Base-by-base conservation (phyloP, 2,329 filamentous ascomycete genomes). In the Trichoderma aggressivum region DNA sequence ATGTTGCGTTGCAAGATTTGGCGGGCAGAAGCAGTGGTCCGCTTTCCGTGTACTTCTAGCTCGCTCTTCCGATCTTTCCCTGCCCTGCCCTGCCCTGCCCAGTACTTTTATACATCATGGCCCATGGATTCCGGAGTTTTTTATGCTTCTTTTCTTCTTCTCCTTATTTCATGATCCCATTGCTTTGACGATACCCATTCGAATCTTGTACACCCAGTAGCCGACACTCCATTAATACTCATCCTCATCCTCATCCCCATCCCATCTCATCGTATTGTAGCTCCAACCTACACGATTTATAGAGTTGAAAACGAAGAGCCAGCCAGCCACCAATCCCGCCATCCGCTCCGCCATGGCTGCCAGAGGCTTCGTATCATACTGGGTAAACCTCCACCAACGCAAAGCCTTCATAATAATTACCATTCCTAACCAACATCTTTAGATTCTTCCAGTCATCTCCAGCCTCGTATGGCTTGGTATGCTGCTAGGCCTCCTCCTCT, bases 401-500 rank as follows among this genome's bases (percentile, higher is more conserved):
- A 58, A 18, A 30, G 16, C 55, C 26, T 16, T 32, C 32, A 10
- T 39, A 60, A 68, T 10, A n/a, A 28, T 1, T 16, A 26, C 56
- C 12, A 11, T 59, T 55, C 70, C 34, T 24, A 50, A 34, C 36
- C 14, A 24, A 47, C 30, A 12, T 18, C 7, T 18, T 47, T 34
- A 86, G 91, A 81, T 91, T 71, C 85, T 94, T 39, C 92, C 92
- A 74, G 82, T 94, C 72, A 85, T 94, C 74, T 90, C 91, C 61
- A 87, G 89, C 74, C 76, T 87, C 71, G 83, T 88, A 74, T 92
- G 90, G 90, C 84, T 91, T 14, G 86, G 85, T 73, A 93, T 89
- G 79, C 85, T 94, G 18, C 84, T 94, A 30, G 89, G 86, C 70
- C 87, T 94, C 81, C 83, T 94, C 71, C 84, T 92, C n/a, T 85